These are phyloP conservation scores for Boletus semigastroideus DNA, from an alignment of 1,284 basidiomycete genomes.

Conservation along the genomic window DNA sequence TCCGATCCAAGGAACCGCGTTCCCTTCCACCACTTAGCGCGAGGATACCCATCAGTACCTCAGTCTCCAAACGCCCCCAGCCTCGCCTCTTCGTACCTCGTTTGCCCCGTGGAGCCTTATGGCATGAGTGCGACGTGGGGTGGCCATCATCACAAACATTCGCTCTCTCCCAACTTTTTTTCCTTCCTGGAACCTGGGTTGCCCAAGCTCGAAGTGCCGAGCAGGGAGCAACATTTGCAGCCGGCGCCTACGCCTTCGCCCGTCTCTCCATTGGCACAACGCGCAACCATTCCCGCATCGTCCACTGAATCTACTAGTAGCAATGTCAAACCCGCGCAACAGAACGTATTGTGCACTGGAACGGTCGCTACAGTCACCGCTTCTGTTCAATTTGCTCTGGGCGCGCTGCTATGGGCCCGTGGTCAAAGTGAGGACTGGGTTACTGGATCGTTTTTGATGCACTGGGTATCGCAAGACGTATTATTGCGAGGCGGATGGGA, in stretches of 20 bases:
- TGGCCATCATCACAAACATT: constrained; percentile 93
- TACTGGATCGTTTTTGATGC: constrained; percentile 92
- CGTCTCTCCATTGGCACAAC: constrained; percentile 23
- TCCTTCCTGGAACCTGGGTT: constrained; percentile 73
- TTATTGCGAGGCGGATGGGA: no score
- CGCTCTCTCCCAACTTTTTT: constrained; percentile 92
- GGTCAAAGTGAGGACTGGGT: constrained; percentile 90
- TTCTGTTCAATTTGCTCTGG: constrained; percentile 54
- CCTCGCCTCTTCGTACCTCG: constrained; percentile 52
- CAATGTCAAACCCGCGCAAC: neutral
- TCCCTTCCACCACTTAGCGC: no score
- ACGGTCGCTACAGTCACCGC: constrained; percentile 31
- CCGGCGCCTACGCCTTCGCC: constrained; percentile 27
- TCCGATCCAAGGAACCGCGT: no score
- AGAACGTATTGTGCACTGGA: constrained; percentile 19
- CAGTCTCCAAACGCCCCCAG: no score
- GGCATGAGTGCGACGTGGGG: constrained; percentile 39
- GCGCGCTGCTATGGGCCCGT: constrained; percentile 82
- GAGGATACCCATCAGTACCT: no score
- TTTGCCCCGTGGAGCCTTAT: constrained; percentile 38
- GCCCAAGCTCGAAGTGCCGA: constrained; percentile 8
- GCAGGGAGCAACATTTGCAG: constrained; percentile 8
- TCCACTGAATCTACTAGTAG: neutral
- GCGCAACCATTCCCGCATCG: constrained; percentile 12
- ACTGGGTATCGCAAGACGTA: no score